Evolutionary conservation across 2,329 filamentous ascomycete genomes (phyloP).

Genomic region (Lachnellula suecica): DNA sequence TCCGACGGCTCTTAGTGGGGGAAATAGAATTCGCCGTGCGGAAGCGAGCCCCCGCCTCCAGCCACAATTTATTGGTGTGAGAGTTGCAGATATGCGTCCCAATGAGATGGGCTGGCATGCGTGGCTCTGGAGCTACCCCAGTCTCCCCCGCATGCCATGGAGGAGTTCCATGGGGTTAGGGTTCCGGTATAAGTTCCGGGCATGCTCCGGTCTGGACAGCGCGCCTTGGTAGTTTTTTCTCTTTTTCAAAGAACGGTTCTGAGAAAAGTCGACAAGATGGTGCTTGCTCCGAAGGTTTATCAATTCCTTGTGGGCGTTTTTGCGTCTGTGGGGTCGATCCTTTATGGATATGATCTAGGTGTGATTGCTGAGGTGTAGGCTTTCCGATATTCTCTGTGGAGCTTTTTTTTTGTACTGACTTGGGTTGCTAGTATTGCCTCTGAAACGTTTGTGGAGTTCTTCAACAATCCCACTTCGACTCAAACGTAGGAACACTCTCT

Average conservation of each 20-base stretch:
- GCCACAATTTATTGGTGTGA: too few relatives aligned
- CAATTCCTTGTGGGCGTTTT: slow-evolving; percentile 43
- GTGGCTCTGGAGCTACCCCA: not conserved
- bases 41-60: slow-evolving; percentile 5
- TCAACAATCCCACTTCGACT: slow-evolving; percentile 33
- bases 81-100: slow-evolving; percentile 8
- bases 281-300: slow-evolving; percentile 34
- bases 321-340: slow-evolving; percentile 54
- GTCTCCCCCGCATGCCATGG: not conserved
- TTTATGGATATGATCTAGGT: slow-evolving; percentile 56
- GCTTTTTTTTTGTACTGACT: not conserved
- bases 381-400: not conserved
- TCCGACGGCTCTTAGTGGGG: not conserved
- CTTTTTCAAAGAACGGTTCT: not conserved
- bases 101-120: not conserved
- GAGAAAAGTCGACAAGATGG: slow-evolving; percentile 19
- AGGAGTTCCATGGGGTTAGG: not conserved
- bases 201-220: not conserved
- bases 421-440: slow-evolving; percentile 42
- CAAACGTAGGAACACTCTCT: slow-evolving; percentile 24
- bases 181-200: not conserved
- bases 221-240: not conserved
- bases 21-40: not conserved
- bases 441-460: slow-evolving; percentile 41
- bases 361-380: slow-evolving; percentile 40